Evolutionary conservation across 805 yeast genomes (phyloP), one percentile per base, ranked within the genome.

Genomic region (Candida caryicola): DNA sequence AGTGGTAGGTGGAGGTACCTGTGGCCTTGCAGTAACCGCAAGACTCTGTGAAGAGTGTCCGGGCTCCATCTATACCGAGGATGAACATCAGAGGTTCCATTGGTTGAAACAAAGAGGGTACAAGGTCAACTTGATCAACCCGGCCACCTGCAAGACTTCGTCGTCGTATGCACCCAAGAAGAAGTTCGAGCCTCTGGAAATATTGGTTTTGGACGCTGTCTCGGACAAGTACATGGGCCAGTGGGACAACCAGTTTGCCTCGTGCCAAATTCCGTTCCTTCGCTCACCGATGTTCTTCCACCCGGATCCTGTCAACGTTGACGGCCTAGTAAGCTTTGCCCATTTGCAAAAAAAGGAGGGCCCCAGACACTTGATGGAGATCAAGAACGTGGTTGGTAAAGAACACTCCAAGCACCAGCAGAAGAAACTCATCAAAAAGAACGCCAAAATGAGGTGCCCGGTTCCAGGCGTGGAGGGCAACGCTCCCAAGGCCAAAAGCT

Each of bases 231-330:
- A 67, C 43, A 46, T 68, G 55, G 66, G 67, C 1, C 73, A 66
- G 43, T 71, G 75, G 76, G 60, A 66, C 40, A 59, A 56, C 29
- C 75, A 71, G 42, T 69, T 71, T 49, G 57, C 49, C 2, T 47
- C 64, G 2, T 68, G 74, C 46, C 61, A 60, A 34, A 71, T 71
- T 21, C 74, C 74, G 1, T 57, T 51, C 39, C 52, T 71, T 8
- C 49, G 76, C 16, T 65, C 72, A 4, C 76, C 76, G 3, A 71
- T 71, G 76, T 69, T 71, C 39, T 71, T 71, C 46, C 76, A 71
- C 37, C 66, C 67, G 0, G 76, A 71, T 40, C 74, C 76, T 0
- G 60, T 53, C 2, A 68, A 67, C 45, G 51, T 70, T 7, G 76
- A 71, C 45, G 73, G 69, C 0, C 44, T 71, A 57, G 60, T 63